Evolutionary conservation across 1,284 basidiomycete genomes (phyloP).

Genomic region (Malassezia dermatis): DNA sequence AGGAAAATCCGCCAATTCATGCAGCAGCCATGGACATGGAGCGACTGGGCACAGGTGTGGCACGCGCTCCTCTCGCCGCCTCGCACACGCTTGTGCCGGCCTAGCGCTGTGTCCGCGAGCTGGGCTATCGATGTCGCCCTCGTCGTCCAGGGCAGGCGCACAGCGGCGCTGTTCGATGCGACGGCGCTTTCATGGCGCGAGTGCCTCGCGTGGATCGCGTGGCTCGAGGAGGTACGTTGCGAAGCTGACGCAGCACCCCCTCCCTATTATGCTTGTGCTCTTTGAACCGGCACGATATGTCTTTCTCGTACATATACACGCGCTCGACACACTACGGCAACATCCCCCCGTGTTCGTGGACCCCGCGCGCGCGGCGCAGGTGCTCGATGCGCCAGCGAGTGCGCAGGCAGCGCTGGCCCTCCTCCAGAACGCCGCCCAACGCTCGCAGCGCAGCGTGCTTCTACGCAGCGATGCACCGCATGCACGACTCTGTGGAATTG

Average conservation of each 20-base stretch:
- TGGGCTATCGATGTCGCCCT: neutral
- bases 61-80: neutral
- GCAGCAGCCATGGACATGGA: neutral
- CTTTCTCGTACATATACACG: neutral
- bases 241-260: neutral
- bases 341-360: neutral
- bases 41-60: neutral
- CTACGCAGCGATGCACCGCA: neutral
- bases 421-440: neutral
- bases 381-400: neutral
- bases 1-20: neutral
- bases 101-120: neutral
- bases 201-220: neutral
- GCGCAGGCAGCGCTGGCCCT: neutral
- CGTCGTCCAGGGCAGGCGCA: neutral
- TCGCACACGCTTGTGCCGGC: neutral
- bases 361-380: neutral
- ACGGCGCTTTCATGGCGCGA: neutral
- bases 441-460: neutral
- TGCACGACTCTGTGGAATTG: neutral
- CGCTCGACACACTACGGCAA: neutral
- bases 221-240: neutral
- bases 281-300: slow-evolving; percentile 8
- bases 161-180: neutral
- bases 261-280: neutral